These are phyloP conservation scores for Pichia occidentalis DNA, from an alignment of 805 yeast genomes.

Conservation along the genomic window DNA sequence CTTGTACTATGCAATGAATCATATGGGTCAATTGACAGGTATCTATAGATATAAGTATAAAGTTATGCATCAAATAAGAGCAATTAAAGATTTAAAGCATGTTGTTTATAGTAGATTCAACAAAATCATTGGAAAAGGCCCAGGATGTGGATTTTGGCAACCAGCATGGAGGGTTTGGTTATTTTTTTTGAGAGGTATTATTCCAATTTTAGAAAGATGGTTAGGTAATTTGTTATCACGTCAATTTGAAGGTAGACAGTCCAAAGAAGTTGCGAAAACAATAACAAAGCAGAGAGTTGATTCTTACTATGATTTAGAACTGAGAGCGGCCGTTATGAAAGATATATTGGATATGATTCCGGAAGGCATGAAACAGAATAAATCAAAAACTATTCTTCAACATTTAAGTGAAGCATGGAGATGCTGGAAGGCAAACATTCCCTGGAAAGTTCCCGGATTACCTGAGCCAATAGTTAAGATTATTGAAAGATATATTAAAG, in stretches of 20 bases:
- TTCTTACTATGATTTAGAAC: slow-evolving; percentile 87
- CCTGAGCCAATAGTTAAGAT: slow-evolving; percentile 86
- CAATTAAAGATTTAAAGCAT: slow-evolving; percentile 93
- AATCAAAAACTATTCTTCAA: slow-evolving; percentile 80
- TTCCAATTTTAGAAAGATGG: slow-evolving; percentile 93
- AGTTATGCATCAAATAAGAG: slow-evolving; percentile 96
- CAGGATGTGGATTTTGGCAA: slow-evolving; percentile 99
- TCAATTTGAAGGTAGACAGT: slow-evolving; percentile 92
- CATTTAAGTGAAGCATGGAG: slow-evolving; percentile 98
- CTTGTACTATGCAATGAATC: slow-evolving; percentile 80
- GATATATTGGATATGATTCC: slow-evolving; percentile 97
- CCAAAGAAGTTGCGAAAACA: slow-evolving; percentile 87
- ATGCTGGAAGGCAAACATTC: slow-evolving; percentile 98
- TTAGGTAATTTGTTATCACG: slow-evolving; percentile 83
- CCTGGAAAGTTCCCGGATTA: slow-evolving; percentile 96
- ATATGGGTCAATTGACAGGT: slow-evolving; percentile 93
- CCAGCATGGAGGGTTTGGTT: slow-evolving; percentile 99
- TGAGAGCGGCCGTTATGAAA: slow-evolving; percentile 90
- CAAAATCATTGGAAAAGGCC: slow-evolving; percentile 87
- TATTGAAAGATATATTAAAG: slow-evolving; percentile 82
- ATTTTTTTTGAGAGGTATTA: slow-evolving; percentile 81
- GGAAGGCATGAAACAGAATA: slow-evolving; percentile 81
- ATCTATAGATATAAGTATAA: slow-evolving; percentile 93
- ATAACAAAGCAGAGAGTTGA: slow-evolving; percentile 94
- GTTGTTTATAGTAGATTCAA: slow-evolving; percentile 83